phyloP scores from a whole-genome alignment of 73 alveolate species.

The Blepharisma japonicum region DNA sequence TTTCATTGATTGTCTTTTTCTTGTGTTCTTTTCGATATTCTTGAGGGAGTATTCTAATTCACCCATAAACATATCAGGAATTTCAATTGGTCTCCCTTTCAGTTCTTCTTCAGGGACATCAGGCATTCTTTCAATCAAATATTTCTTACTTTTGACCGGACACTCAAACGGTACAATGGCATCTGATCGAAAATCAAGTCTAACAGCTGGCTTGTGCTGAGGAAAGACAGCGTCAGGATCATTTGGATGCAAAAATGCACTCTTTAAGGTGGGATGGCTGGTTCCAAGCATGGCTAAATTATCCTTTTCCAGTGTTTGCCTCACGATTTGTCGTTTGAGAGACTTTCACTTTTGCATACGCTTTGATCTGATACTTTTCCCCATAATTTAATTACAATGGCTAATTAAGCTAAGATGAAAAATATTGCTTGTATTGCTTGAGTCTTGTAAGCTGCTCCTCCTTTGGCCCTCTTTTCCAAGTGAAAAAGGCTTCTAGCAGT shows the following conservation, averaged over 20 bases:
- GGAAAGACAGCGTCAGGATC: conserved; percentile 30
- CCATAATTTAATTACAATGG: neutral
- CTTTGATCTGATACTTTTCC: conserved; percentile 20
- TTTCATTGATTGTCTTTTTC: conserved; percentile 3
- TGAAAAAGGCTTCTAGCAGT: no score
- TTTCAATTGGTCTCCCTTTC: conserved; percentile 10
- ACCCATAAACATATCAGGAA: conserved; percentile 12
- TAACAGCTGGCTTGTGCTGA: neutral
- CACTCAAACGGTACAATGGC: conserved; percentile 20
- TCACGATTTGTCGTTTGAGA: conserved; percentile 5
- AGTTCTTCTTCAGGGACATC: neutral
- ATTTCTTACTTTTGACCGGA: conserved; percentile 7
- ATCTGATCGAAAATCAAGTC: conserved; percentile 20
- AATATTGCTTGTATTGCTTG: no score
- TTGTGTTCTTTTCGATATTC: neutral
- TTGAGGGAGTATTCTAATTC: conserved; percentile 12
- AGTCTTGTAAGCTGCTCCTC: no score
- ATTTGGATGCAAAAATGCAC: conserved; percentile 21
- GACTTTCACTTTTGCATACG: conserved; percentile 26
- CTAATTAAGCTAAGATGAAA: no score
- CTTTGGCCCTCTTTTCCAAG: no score
- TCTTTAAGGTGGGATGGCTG: neutral
- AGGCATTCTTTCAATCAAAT: neutral
- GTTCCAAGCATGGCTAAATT: conserved; percentile 17
- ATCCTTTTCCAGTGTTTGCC: neutral